These are phyloP conservation scores for Penstemon newberryi DNA, from an alignment of 257 asterid species.

Conservation along the genomic window DNA sequence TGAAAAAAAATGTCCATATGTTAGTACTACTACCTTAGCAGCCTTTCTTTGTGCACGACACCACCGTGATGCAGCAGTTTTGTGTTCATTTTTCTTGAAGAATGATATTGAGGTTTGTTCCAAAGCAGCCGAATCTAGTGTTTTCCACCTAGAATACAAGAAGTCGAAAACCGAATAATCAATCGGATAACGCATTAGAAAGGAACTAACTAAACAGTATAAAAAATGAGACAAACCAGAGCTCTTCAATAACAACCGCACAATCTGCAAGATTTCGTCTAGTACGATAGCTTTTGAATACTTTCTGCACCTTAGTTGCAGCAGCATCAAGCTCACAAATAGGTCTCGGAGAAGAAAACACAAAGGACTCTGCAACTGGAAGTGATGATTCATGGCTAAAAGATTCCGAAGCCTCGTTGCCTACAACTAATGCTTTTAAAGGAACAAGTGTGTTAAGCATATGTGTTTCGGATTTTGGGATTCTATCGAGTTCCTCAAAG, in stretches of 20 bases:
- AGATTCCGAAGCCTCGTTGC: constrained; percentile 15
- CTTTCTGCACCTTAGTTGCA: constrained; percentile 48
- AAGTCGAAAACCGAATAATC: not conserved
- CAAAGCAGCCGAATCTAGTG: constrained; percentile 62
- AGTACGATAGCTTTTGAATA: constrained; percentile 51
- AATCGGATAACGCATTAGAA: not conserved
- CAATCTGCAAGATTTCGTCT: constrained; percentile 55
- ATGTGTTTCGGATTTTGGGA: constrained; percentile 19
- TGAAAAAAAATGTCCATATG: not conserved
- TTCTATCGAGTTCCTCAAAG: constrained; percentile 12
- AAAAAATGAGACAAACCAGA: constrained; percentile 35
- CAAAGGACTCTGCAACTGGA: not conserved
- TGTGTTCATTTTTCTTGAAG: constrained; percentile 46
- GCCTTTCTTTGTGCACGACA: constrained; percentile 59
- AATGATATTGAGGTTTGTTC: constrained; percentile 54
- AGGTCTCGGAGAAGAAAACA: constrained; percentile 1
- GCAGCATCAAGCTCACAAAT: constrained; percentile 42
- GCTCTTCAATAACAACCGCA: constrained; percentile 53
- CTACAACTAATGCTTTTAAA: constrained; percentile 29
- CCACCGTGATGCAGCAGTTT: constrained; percentile 71
- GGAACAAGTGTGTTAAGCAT: constrained; percentile 35
- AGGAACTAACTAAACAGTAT: not conserved
- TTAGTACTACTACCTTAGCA: constrained; percentile 46
- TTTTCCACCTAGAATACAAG: constrained; percentile 58
- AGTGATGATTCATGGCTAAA: constrained; percentile 7